Evolutionary conservation across 495 filamentous ascomycete species (phyloP).

Genomic region (Peziza echinospora): DNA sequence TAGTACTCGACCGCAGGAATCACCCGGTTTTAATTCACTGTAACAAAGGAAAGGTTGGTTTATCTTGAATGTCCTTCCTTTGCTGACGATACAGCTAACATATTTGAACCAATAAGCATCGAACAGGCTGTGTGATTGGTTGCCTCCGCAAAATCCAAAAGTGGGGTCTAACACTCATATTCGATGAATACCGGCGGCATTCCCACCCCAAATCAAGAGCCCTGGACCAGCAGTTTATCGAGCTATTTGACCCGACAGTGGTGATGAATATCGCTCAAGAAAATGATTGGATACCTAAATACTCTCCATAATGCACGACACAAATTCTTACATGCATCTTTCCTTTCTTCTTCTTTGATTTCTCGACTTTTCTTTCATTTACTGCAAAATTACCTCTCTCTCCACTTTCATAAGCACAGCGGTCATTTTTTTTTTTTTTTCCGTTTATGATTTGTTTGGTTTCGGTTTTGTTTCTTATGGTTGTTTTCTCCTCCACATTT

Average conservation of each 20-base stretch:
- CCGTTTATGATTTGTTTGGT: too few species aligned
- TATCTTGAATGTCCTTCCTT: slow-evolving; percentile 1
- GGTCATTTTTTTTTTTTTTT: too few species aligned
- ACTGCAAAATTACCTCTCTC: too few species aligned
- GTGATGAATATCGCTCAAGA: slow-evolving; percentile 15
- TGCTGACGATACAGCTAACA: slow-evolving; percentile 1
- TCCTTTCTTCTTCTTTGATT: too few species aligned
- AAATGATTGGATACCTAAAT: slow-evolving; percentile 15
- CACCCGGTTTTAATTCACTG: slow-evolving; percentile 68
- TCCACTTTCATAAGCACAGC: too few species aligned
- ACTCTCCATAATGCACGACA: too few species aligned
- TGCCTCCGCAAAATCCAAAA: slow-evolving; percentile 43
- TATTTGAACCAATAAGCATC: slow-evolving; percentile 31
- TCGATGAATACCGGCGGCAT: slow-evolving; percentile 46
- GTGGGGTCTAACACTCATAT: slow-evolving; percentile 33
- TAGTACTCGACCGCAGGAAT: slow-evolving; percentile 42
- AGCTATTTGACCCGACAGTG: slow-evolving; percentile 12
- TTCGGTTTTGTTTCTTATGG: too few species aligned
- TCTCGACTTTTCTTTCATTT: too few species aligned
- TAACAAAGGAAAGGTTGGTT: slow-evolving; percentile 53
- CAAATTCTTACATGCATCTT: too few species aligned
- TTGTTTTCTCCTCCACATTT: too few species aligned
- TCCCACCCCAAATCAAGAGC: slow-evolving; percentile 40
- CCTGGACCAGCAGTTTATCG: slow-evolving; percentile 33
- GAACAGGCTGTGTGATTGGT: slow-evolving; percentile 61